These are phyloP conservation scores for Ramularia collo-cygni DNA, from an alignment of 2,329 filamentous ascomycete genomes.

Conservation along the genomic window DNA sequence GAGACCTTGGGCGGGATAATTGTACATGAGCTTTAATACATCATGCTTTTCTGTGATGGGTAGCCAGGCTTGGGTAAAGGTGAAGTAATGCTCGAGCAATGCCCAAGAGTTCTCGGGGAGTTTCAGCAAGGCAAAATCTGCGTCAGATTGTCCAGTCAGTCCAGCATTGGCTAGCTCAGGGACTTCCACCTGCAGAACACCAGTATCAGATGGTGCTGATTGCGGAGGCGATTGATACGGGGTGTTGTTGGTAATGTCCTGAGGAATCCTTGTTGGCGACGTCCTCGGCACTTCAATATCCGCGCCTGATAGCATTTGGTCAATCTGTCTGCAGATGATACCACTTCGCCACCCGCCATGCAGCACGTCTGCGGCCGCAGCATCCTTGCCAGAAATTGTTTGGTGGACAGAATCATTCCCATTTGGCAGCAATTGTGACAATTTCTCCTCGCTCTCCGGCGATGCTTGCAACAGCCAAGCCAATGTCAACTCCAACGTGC, in stretches of 20 bases:
- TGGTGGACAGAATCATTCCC: slow-evolving; percentile 37
- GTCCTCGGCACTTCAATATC: slow-evolving; percentile 17
- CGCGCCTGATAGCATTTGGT: slow-evolving; percentile 50
- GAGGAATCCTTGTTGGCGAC: background rate
- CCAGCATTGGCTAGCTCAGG: background rate
- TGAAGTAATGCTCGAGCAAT: slow-evolving; percentile 65
- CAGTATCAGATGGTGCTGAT: slow-evolving; percentile 13
- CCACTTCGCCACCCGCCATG: slow-evolving; percentile 58
- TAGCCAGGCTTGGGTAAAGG: slow-evolving; percentile 70
- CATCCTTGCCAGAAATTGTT: slow-evolving; percentile 48
- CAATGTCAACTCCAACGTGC: slow-evolving; percentile 62
- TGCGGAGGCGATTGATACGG: slow-evolving; percentile 17
- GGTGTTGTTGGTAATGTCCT: background rate
- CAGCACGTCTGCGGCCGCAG: slow-evolving; percentile 48
- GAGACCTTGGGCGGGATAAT: slow-evolving; percentile 44
- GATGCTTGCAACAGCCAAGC: slow-evolving; percentile 60
- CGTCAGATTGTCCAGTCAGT: background rate
- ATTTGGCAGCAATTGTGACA: slow-evolving; percentile 49
- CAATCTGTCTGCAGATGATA: slow-evolving; percentile 55
- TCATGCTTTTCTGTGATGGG: slow-evolving; percentile 64
- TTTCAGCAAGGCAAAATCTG: slow-evolving; percentile 8
- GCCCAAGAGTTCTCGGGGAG: slow-evolving; percentile 52
- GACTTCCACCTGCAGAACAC: slow-evolving; percentile 2
- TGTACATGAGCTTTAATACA: slow-evolving; percentile 52
- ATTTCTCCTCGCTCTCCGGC: slow-evolving; percentile 51